phyloP scores from a whole-genome alignment of 768 basidiomycete genomes.

The Lentinula aciculospora region DNA sequence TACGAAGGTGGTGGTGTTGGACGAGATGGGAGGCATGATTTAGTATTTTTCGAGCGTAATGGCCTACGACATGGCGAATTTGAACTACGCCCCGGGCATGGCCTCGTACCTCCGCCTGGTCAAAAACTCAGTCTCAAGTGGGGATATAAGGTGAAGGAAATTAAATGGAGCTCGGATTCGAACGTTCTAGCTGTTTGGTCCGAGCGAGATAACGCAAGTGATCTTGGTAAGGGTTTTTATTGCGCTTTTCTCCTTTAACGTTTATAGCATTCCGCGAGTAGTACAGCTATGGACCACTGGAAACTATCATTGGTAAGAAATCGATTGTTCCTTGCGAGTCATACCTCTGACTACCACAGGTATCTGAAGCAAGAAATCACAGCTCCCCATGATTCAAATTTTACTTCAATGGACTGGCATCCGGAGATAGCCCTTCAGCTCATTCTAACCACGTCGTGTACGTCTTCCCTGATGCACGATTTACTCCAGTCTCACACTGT shows the following conservation, averaged over 20 bases:
- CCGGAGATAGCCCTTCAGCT: constrained; percentile 70
- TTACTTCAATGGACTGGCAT: constrained; percentile 82
- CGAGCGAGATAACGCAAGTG: constrained; percentile 49
- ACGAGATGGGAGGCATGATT: constrained; percentile 67
- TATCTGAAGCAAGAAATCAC: constrained; percentile 89
- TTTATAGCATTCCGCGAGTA: constrained; percentile 18
- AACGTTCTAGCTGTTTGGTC: constrained; percentile 84
- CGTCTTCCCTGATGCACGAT: constrained; percentile 15
- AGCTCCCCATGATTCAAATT: constrained; percentile 41
- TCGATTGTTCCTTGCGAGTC: not conserved
- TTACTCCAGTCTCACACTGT: not conserved
- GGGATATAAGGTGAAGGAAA: constrained; percentile 69
- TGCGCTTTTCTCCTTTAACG: not conserved
- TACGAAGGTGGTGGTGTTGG: constrained; percentile 65
- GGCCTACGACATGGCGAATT: constrained; percentile 92
- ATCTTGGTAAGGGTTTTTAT: constrained; percentile 54
- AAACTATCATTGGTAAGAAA: constrained; percentile 85
- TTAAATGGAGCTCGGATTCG: constrained; percentile 88
- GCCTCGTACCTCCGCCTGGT: constrained; percentile 24
- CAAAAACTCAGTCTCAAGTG: constrained; percentile 35
- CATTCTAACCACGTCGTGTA: constrained; percentile 63
- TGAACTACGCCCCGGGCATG: constrained; percentile 37
- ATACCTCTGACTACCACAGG: constrained; percentile 31
- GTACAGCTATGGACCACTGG: constrained; percentile 94
- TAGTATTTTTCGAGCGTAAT: constrained; percentile 95